phyloP scores from a whole-genome alignment of 2,329 filamentous ascomycete genomes.

The Pestalotiopsis sp. region DNA sequence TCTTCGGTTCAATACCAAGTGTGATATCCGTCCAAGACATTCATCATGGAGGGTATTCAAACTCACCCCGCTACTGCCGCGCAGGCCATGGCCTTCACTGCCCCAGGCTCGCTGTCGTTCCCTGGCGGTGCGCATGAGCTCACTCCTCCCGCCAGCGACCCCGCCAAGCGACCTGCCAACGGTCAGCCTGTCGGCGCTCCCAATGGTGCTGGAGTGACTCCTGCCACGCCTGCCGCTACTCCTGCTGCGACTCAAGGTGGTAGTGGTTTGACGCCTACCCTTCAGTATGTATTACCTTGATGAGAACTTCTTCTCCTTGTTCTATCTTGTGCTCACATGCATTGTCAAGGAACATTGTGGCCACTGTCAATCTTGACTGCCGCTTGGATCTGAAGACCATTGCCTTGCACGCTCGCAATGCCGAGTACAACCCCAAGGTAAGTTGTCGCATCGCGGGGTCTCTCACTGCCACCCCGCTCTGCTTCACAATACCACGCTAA shows the following conservation, averaged over 20 bases:
- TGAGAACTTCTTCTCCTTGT: slow-evolving; percentile 30
- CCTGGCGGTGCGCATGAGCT: slow-evolving; percentile 82
- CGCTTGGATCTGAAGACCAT: slow-evolving; percentile 98
- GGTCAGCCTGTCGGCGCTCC: slow-evolving; percentile 57
- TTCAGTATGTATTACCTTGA: slow-evolving; percentile 84
- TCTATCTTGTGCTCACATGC: slow-evolving; percentile 55
- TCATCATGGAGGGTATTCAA: slow-evolving; percentile 32
- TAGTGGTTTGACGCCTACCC: slow-evolving; percentile 87
- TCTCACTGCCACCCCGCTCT: slow-evolving; percentile 23
- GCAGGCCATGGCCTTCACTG: slow-evolving; percentile 95
- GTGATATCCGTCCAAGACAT: slow-evolving; percentile 17
- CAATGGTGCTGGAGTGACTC: slow-evolving; percentile 79
- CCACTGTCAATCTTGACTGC: slow-evolving; percentile 97
- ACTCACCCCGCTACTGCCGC: slow-evolving; percentile 86
- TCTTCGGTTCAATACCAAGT: neutral
- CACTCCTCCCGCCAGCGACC: slow-evolving; percentile 76
- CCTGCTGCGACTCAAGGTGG: slow-evolving; percentile 77
- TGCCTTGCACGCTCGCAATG: slow-evolving; percentile 95
- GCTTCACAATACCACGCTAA: slow-evolving; percentile 21
- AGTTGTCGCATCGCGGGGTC: slow-evolving; percentile 27
- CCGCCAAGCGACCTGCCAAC: slow-evolving; percentile 58
- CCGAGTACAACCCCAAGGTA: slow-evolving; percentile 99
- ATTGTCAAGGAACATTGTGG: slow-evolving; percentile 89
- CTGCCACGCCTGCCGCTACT: slow-evolving; percentile 88
- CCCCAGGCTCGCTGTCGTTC: slow-evolving; percentile 89